Evolutionary conservation across 1,284 basidiomycete species (phyloP), one percentile per base, ranked within the genome.

Genomic region (Athelia sp.): DNA sequence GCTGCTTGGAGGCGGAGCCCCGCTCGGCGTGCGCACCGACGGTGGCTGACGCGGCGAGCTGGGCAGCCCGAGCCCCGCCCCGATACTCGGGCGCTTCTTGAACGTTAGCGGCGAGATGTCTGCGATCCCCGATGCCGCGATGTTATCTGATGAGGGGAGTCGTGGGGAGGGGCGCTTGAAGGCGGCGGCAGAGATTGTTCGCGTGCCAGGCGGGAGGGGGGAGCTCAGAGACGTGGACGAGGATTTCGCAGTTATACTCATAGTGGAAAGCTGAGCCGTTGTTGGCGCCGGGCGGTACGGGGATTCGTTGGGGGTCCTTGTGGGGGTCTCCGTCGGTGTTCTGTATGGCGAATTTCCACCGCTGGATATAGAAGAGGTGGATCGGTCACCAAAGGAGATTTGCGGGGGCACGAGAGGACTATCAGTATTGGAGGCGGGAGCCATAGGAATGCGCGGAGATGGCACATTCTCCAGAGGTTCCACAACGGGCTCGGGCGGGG

Each of bases 131-230:
- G 44, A 47, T 42, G 32, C 47, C 26, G 35, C 54, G 32, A 29
- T 29, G n/a, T 9, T 40, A 36, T 58, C 53, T 46, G 50, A 52
- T 35, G 59, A 32, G 22, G 64, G 59, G 35, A 64, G 65, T 44
- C 75, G 72, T 4, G 64, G 66, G 42, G 70, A 67, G 4, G 71
- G 76, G n/a, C 84, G 70, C 59, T 78, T 78, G 67, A 90, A 90
- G 19, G 86, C 87, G 8, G 85, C 83, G 0, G 86, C 87, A 1
- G 84, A 80, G 50, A 90, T 88, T 38, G 79, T 90, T 31, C 82
- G 74, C 13, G 69, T 51, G 8, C 71, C 73, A 14, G 59, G 52
- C 44, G 64, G 60, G 22, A 47, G 51, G 46, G 43, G 58, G 19
- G 36, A 24, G 14, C 59, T 8, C 51, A 52, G 4, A 45, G 47